phyloP scores from a whole-genome alignment of 2,329 filamentous ascomycete species.

The Diaporthe helianthi region DNA sequence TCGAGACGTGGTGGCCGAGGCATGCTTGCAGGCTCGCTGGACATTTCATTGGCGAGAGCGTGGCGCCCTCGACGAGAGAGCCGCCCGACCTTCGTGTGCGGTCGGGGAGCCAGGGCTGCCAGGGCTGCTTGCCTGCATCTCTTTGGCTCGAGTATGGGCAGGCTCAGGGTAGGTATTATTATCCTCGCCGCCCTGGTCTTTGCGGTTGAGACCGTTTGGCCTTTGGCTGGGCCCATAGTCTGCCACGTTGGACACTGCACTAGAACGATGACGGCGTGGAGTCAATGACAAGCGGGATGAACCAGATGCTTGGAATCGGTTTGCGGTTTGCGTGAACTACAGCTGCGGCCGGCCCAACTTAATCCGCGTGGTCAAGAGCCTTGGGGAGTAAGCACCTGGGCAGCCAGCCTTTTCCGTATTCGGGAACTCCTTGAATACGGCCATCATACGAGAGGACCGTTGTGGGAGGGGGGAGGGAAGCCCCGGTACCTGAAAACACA shows the following conservation, averaged over 20 bases:
- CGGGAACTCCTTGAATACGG: background rate
- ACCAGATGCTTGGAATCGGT: background rate
- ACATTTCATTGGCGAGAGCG: constrained; percentile 26
- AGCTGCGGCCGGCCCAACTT: background rate
- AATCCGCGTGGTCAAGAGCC: background rate
- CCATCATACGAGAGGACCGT: constrained; percentile 17
- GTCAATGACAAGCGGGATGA: constrained; percentile 2
- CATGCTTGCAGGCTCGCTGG: background rate
- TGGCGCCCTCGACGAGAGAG: constrained; percentile 20
- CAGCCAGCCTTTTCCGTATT: constrained; percentile 17
- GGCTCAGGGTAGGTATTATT: constrained; percentile 23
- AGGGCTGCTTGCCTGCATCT: background rate
- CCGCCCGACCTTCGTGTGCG: background rate
- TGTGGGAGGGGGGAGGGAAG: too few species aligned
- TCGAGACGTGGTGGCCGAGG: background rate
- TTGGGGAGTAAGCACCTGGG: too few species aligned
- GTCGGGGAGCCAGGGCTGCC: background rate
- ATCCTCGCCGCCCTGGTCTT: constrained; percentile 20
- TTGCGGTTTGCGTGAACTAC: background rate
- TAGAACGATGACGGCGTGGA: constrained; percentile 9
- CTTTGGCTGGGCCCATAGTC: background rate
- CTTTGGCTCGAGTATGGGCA: constrained; percentile 5
- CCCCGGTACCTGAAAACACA: background rate
- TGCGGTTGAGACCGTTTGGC: constrained; percentile 11
- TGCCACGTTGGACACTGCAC: background rate